Evolutionary conservation across 192 early-diverging fungal species (phyloP).

Genomic region (Chytriomyces sp.): DNA sequence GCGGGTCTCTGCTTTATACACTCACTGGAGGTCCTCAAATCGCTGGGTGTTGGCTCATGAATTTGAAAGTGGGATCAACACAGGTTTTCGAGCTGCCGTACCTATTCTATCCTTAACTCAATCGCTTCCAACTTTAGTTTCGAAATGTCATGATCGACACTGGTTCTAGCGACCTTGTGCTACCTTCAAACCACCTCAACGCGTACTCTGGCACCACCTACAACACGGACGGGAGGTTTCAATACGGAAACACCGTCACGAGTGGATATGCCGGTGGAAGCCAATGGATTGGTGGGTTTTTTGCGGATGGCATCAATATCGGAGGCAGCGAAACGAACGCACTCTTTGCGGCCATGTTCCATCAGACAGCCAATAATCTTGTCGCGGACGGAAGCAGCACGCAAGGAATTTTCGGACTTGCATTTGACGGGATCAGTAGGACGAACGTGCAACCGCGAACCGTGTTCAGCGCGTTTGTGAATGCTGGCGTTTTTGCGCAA

Average conservation of each 20-base stretch:
- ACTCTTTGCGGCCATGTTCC: conserved; percentile 6
- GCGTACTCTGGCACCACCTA: conserved; percentile 9
- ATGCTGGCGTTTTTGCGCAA: background rate
- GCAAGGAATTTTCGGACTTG: conserved; percentile 19
- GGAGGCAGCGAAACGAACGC: background rate
- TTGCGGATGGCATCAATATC: background rate
- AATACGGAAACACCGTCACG: background rate
- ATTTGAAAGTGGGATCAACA: background rate
- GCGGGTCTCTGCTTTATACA: background rate
- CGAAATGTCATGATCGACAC: conserved; percentile 17
- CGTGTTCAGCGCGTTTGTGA: background rate
- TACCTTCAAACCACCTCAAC: conserved; percentile 3
- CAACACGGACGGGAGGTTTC: background rate
- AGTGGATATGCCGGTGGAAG: conserved; percentile 8
- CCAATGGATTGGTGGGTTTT: conserved; percentile 10
- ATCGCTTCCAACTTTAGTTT: background rate
- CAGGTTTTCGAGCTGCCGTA: background rate
- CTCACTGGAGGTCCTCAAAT: conserved; percentile 1
- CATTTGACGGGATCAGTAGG: background rate
- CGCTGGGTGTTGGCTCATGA: conserved; percentile 13
- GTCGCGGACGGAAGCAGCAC: background rate
- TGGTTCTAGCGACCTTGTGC: conserved; percentile 11
- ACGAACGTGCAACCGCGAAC: background rate
- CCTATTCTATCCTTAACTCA: background rate
- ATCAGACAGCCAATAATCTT: background rate